Conservation (phyloP, 1,284 basidiomycete genomes). For the Neolentinus lepideus region DNA sequence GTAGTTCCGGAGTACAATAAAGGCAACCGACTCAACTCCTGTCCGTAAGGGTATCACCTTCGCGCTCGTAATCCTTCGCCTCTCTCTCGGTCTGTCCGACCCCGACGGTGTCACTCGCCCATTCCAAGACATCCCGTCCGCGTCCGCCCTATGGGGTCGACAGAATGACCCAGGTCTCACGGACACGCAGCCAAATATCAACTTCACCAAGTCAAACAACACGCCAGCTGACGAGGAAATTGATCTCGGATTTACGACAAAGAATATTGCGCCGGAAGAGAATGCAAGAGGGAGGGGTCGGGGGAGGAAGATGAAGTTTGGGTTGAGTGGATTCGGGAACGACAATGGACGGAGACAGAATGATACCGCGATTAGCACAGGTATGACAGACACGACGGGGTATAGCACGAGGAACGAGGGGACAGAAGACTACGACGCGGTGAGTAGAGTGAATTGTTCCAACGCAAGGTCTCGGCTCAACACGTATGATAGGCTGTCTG, state of each 20-base stretch:
- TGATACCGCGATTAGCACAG: not conserved
- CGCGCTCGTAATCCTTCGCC: conserved; percentile 27
- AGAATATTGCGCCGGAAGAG: not conserved
- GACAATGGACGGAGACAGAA: not conserved
- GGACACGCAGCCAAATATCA: not conserved
- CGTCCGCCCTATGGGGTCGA: not conserved
- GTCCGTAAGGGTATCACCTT: conserved; percentile 23
- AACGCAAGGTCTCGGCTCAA: too few species aligned
- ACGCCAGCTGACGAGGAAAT: not conserved
- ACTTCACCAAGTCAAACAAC: not conserved
- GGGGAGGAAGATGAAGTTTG: not conserved
- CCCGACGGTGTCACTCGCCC: not conserved
- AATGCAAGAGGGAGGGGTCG: not conserved
- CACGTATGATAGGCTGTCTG: too few species aligned
- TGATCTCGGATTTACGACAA: not conserved
- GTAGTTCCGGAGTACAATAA: conserved; percentile 4
- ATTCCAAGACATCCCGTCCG: not conserved
- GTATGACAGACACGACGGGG: not conserved
- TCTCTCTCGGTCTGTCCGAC: conserved; percentile 21
- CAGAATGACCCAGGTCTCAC: not conserved
- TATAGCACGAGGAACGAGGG: not conserved
- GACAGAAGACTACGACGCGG: not conserved
- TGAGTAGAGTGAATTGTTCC: not conserved
- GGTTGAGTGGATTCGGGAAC: not conserved
- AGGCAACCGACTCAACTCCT: too few species aligned